Evolutionary conservation across 2,329 filamentous ascomycete species (phyloP).

Genomic region (Penicillium sp.): DNA sequence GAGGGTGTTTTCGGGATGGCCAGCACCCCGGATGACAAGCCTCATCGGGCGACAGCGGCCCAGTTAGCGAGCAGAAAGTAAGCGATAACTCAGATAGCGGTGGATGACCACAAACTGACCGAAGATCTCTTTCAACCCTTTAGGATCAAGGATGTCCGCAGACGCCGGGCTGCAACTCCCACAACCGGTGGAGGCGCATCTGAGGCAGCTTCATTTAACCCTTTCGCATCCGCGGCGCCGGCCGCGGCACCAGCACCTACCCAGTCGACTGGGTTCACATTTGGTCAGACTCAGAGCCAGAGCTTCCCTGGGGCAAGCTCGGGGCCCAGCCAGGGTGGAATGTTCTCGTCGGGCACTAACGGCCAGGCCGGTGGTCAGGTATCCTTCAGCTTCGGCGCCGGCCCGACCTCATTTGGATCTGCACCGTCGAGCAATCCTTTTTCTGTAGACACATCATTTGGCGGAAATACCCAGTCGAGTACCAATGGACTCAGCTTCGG

Average conservation of each 20-base stretch:
- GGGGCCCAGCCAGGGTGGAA: constrained; percentile 10
- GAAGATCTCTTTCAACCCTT: background rate
- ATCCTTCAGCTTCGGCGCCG: constrained; percentile 18
- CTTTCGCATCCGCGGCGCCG: constrained; percentile 12
- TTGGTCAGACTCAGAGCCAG: constrained; percentile 22
- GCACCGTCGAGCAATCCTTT: constrained; percentile 16
- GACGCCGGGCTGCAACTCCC: constrained; percentile 18
- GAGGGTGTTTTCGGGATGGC: constrained; percentile 34
- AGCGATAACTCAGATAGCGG: constrained; percentile 32
- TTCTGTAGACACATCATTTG: constrained; percentile 9
- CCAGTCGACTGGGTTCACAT: constrained; percentile 17
- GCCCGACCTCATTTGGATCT: constrained; percentile 4
- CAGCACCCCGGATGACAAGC: constrained; percentile 43
- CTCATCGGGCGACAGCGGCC: constrained; percentile 53
- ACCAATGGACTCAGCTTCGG: constrained; percentile 11
- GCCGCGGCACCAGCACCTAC: constrained; percentile 10
- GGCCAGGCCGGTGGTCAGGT: constrained; percentile 5
- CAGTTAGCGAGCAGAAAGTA: constrained; percentile 56
- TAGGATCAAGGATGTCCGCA: constrained; percentile 32
- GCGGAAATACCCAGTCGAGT: constrained; percentile 3
- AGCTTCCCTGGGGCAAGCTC: constrained; percentile 23
- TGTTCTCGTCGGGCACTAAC: constrained; percentile 20
- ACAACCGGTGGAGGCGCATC: constrained; percentile 9
- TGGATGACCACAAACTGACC: constrained; percentile 1
- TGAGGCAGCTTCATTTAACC: constrained; percentile 6